phyloP scores from a whole-genome alignment of 1,284 basidiomycete species.

The Sanghuangporus weigelae region DNA sequence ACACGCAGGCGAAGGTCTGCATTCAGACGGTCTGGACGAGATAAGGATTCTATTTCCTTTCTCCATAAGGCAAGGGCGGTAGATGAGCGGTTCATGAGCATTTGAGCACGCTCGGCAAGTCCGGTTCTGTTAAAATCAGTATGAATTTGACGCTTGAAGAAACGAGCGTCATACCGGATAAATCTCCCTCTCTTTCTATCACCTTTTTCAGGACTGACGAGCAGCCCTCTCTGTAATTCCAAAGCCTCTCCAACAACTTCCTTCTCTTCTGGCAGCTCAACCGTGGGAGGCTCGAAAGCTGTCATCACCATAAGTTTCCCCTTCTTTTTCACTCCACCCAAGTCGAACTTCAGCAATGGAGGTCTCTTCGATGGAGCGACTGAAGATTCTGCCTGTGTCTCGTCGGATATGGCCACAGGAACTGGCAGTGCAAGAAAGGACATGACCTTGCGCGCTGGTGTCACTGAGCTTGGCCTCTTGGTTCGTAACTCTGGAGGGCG shows the following conservation, averaged over 20 bases:
- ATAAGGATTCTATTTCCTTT: conserved; percentile 35
- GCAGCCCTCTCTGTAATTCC: conserved; percentile 34
- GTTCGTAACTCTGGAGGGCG: neutral
- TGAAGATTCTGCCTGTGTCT: neutral
- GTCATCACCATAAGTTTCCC: conserved; percentile 8
- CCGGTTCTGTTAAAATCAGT: conserved; percentile 35
- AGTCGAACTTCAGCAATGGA: conserved; percentile 5
- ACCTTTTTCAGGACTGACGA: conserved; percentile 42
- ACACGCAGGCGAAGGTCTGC: conserved; percentile 34
- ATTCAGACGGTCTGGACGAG: conserved; percentile 10
- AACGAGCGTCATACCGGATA: conserved; percentile 25
- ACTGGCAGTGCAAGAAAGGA: conserved; percentile 6
- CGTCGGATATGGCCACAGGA: neutral
- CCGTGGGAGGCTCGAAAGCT: neutral
- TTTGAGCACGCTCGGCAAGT: conserved; percentile 41
- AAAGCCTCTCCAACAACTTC: conserved; percentile 2
- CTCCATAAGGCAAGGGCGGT: conserved; percentile 46
- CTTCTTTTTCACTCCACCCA: neutral
- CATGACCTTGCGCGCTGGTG: conserved; percentile 8
- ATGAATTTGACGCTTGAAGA: neutral
- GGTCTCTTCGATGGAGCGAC: neutral
- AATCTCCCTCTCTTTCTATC: conserved; percentile 31
- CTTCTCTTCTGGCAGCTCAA: neutral
- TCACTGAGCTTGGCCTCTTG: neutral
- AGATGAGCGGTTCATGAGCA: conserved; percentile 33